Conservation (phyloP, 768 basidiomycete species). For the Xerocomellus intermedius region DNA sequence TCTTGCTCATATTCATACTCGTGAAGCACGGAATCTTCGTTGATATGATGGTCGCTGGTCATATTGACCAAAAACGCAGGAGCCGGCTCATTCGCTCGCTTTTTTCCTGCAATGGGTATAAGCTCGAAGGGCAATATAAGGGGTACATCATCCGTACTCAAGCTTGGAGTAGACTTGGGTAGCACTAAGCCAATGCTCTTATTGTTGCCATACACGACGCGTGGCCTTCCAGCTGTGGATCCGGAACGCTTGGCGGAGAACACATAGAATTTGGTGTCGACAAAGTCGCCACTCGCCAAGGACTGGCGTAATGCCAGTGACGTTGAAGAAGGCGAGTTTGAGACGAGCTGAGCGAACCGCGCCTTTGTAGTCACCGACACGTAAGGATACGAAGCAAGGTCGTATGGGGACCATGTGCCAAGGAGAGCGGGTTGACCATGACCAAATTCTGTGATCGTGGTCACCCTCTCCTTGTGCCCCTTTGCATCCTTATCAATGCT, state of each 20-base stretch:
- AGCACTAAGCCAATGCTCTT: conserved; percentile 16
- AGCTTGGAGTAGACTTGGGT: conserved; percentile 15
- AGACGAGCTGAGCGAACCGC: conserved; percentile 1
- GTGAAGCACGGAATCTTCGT: conserved; percentile 21
- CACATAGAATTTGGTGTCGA: conserved; percentile 30
- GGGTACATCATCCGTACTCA: background rate
- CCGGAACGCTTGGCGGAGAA: conserved; percentile 20
- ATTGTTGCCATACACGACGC: conserved; percentile 25
- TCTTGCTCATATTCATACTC: conserved; percentile 29
- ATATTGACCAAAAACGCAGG: conserved; percentile 21
- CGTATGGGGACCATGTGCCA: conserved; percentile 21
- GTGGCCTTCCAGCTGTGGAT: conserved; percentile 18
- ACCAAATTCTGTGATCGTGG: conserved; percentile 25
- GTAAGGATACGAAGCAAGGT: conserved; percentile 16
- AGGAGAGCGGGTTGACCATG: conserved; percentile 25
- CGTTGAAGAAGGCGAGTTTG: conserved; percentile 16
- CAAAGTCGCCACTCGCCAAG: conserved; percentile 25
- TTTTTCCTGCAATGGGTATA: conserved; percentile 5
- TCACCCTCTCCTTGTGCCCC: conserved; percentile 12
- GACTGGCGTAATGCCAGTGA: conserved; percentile 23
- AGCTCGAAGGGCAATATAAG: background rate
- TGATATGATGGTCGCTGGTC: conserved; percentile 22
- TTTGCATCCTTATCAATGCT: conserved; percentile 1
- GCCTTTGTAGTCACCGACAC: conserved; percentile 22
- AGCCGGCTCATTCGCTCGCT: background rate